phyloP scores from a whole-genome alignment of 2,329 filamentous ascomycete genomes.

The Aspergillus fijiensis region DNA sequence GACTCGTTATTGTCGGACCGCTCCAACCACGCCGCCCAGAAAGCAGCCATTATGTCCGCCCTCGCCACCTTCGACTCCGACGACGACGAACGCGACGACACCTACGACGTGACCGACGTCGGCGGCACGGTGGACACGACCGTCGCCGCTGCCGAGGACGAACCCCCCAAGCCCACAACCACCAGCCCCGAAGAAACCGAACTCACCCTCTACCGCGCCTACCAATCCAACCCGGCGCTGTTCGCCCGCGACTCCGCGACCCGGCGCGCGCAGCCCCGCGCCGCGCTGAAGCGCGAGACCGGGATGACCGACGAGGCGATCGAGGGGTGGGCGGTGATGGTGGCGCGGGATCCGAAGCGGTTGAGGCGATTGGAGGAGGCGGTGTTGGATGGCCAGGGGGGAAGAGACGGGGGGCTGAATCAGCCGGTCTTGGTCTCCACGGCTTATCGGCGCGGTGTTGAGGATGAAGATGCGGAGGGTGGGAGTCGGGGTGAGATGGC shows the following conservation, averaged over 20 bases:
- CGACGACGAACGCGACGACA: constrained; percentile 95
- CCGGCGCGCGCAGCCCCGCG: constrained; percentile 62
- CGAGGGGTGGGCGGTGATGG: constrained; percentile 91
- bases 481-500: constrained; percentile 35
- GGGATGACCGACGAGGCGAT: constrained; percentile 91
- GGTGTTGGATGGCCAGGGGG: constrained; percentile 55
- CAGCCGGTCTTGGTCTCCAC: constrained; percentile 67
- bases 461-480: constrained; percentile 54
- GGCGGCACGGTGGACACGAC: constrained; percentile 77
- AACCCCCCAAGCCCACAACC: constrained; percentile 42
- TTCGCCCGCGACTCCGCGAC: constrained; percentile 73
- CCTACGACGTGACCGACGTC: constrained; percentile 89
- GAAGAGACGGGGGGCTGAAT: constrained; percentile 29
- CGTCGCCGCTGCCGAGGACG: constrained; percentile 48
- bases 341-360: constrained; percentile 68
- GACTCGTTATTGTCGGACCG: constrained; percentile 69
- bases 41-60: constrained; percentile 83
- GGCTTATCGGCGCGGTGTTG: constrained; percentile 54
- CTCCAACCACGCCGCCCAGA: constrained; percentile 63
- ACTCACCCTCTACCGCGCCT: constrained; percentile 70
- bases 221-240: constrained; percentile 60
- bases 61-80: constrained; percentile 87
- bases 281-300: constrained; percentile 68
- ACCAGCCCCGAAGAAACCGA: constrained; percentile 51
- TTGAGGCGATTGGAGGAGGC: constrained; percentile 69